Evolutionary conservation across 169 alveolate species (phyloP), one percentile per base, ranked within the genome.

Genomic region (Sarcocystis neurona): DNA sequence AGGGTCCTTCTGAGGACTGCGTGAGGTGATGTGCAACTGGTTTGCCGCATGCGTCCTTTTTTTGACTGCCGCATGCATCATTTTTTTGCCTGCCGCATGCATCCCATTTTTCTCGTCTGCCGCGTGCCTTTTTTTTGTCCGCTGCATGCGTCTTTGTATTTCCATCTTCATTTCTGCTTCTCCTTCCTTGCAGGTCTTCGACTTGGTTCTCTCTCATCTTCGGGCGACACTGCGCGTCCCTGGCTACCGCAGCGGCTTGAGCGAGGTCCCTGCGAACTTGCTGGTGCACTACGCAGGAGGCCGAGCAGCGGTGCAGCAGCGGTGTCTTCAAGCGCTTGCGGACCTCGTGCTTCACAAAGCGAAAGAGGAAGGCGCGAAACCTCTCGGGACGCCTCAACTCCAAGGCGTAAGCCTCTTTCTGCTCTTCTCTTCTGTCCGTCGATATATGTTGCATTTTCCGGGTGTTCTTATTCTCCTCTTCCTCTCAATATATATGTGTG

Each of bases 211-310:
- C 4, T 12, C 56, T 32, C 82, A 72, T 32, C 82, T 72, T 5
- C 82, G 82, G 10, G 41, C 82, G 27, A 72, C 82, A 39, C 82
- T 72, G 41, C 82, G 82, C 39, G 53, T 72, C 20, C 82, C 82
- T 6, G 82, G 82, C 20, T 72, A 72, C 56, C 82, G 82, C 53
- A 72, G 82, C 82, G 82, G 82, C 56, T 18, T 72, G 2, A 56
- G 37, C 37, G 82, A 72, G 56, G 82, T 72, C 37, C 82, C 82
- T 15, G 18, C 41, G 48, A 0, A 47, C 5, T 39, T 72, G 82
- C 82, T 72, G 23, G 56, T 39, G 53, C 41, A 72, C 56, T 72
- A 72, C 56, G 82, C 82, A 30, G 82, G 82, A 2, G 82, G 82
- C 30, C 27, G 37, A 15, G 53, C 34, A n/a, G 82, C 82, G 1